A percentile compares a stretch with the other conserved stretches of the same genome.
phyloP scores from a whole-genome alignment of 495 filamentous ascomycete genomes.

The Geoglossum glabrum region DNA sequence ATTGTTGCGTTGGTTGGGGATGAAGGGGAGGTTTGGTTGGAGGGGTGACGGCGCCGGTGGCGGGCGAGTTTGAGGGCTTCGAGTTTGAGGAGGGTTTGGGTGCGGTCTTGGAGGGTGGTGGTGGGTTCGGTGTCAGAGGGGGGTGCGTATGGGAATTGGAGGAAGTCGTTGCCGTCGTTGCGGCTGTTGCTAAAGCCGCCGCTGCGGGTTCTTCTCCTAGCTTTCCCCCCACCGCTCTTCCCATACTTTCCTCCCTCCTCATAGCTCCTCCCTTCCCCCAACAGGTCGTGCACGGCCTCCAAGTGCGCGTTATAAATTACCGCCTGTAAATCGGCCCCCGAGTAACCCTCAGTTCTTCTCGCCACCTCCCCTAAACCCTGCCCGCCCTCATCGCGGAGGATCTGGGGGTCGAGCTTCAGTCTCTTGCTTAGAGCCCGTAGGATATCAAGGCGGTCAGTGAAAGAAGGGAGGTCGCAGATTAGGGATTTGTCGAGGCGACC shows the following conservation, averaged over 20 bases:
- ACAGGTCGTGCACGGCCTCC: slow-evolving; percentile 84
- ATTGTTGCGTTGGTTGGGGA: background rate
- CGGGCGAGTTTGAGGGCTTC: slow-evolving; percentile 48
- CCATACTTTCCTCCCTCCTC: background rate
- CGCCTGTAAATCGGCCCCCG: slow-evolving; percentile 85
- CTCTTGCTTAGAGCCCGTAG: slow-evolving; percentile 62
- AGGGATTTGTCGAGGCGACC: slow-evolving; percentile 81
- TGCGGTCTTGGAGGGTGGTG: slow-evolving; percentile 44
- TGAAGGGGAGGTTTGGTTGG: too few relatives aligned
- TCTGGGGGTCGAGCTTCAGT: slow-evolving; percentile 41
- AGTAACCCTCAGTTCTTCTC: slow-evolving; percentile 67
- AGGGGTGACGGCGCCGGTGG: slow-evolving; percentile 17
- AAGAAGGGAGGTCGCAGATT: slow-evolving; percentile 65
- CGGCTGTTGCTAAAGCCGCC: background rate
- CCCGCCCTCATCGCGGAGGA: slow-evolving; percentile 25
- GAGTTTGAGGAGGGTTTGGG: slow-evolving; percentile 53
- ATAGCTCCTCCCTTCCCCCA: slow-evolving; percentile 20
- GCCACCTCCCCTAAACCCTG: slow-evolving; percentile 47
- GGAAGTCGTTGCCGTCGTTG: background rate
- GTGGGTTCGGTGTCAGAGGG: background rate
- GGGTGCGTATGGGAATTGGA: background rate
- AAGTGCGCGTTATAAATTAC: slow-evolving; percentile 91
- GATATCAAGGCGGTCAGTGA: slow-evolving; percentile 71
- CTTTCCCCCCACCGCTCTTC: background rate
- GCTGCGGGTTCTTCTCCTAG: background rate